Evolutionary conservation across 2,329 filamentous ascomycete species (phyloP), one percentile per base, ranked within the genome.

Genomic region (Colletotrichum chlorophyti): DNA sequence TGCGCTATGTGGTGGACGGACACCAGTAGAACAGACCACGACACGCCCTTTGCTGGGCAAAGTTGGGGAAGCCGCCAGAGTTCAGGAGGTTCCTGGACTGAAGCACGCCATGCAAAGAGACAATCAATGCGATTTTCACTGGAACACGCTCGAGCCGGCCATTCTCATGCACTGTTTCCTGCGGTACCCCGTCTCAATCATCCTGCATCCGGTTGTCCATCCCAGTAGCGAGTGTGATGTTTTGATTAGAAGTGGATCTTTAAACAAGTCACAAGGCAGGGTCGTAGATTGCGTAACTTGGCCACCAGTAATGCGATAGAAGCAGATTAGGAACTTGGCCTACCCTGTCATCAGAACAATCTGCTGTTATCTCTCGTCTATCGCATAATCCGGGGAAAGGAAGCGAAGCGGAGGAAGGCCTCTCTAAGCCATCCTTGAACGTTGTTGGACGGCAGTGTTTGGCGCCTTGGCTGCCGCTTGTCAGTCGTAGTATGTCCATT

Each of bases 281-380:
- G 19, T 17, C 41, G 24, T 19, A 55, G 43, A 55, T 54, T 55
- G 51, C 43, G 55, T 49, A 59, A 55, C 43, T 45, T 47, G 38
- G 41, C 50, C 37, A n/a, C n/a, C n/a, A n/a, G n/a, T n/a, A 50
- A 59, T 49, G 55, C 55, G 55, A 59, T 59, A 55, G n/a, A n/a
- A n/a, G 43, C 41, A 59, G 43, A 37, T 24, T 49, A 42, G 35
- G 29, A 54, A 19, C 50, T 31, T 27, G 50, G 34, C 14, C 14
- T 31, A 31, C 12, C 27, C 43, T 23, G 43, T 47, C n/a, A n/a
- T n/a, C n/a, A n/a, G n/a, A n/a, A n/a, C n/a, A n/a, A 47, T 47
- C 29, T 47, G 43, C 29, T 38, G n/a, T 17, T 42, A 32, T 54
- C 54, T 24, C 27, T 17, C 32, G 27, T 27, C 21, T 27, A 55